phyloP scores from a whole-genome alignment of 2,329 filamentous ascomycete genomes.

The Phyllosticta citriasiana region DNA sequence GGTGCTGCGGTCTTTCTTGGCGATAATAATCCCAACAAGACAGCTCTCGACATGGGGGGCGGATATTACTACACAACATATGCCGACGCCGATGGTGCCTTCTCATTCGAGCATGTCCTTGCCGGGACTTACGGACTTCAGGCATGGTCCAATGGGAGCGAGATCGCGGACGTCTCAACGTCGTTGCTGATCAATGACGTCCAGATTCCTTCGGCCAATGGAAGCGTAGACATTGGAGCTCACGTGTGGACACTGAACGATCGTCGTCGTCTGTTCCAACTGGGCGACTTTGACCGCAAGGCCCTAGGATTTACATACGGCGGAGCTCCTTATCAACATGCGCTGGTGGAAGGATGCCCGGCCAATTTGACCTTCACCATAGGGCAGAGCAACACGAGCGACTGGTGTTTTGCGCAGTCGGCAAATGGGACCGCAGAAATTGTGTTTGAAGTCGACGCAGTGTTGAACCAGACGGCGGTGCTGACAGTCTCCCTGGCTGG shows the following conservation, averaged over 20 bases:
- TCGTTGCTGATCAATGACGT: conserved; percentile 34
- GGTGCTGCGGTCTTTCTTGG: conserved; percentile 43
- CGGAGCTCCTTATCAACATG: conserved; percentile 37
- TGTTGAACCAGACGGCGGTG: conserved; percentile 22
- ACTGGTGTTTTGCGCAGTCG: conserved; percentile 44
- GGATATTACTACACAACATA: conserved; percentile 42
- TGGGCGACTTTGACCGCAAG: conserved; percentile 40
- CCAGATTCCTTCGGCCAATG: conserved; percentile 22
- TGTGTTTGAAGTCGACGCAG: conserved; percentile 21
- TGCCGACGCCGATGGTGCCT: conserved; percentile 34
- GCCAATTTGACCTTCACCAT: conserved; percentile 37
- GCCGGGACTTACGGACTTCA: conserved; percentile 38
- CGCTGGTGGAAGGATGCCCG: conserved; percentile 34
- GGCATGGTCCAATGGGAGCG: conserved; percentile 40
- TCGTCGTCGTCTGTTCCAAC: conserved; percentile 35
- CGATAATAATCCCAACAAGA: conserved; percentile 36
- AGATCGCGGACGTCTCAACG: conserved; percentile 36
- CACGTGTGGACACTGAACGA: neutral
- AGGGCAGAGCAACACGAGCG: conserved; percentile 29
- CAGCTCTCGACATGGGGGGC: conserved; percentile 38
- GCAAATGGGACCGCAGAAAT: conserved; percentile 24
- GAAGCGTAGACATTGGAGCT: neutral
- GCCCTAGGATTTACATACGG: conserved; percentile 36
- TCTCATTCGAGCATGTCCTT: conserved; percentile 36
- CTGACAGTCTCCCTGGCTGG: conserved; percentile 37